Conservation (phyloP, 441 rosid species). For the Brassica balearica region DNA sequence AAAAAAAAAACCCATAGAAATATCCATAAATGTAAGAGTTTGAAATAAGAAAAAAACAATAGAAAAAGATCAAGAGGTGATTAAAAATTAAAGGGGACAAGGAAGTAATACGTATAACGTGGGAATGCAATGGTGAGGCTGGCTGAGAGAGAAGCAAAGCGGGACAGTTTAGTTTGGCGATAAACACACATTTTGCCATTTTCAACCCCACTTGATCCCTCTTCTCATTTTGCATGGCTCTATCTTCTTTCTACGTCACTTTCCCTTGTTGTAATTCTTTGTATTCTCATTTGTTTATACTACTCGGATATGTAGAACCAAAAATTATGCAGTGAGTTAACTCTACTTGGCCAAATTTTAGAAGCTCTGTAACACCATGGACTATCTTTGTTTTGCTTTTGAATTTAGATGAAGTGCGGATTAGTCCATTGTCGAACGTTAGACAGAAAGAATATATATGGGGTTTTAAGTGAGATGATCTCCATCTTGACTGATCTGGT, state of each 20-base stretch:
- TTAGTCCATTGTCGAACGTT: neutral
- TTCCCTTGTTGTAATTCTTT: slow-evolving; percentile 32
- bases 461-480: neutral
- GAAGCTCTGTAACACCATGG: slow-evolving; percentile 24
- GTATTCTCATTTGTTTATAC: slow-evolving; percentile 26
- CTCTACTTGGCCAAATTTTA: slow-evolving; percentile 27
- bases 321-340: slow-evolving; percentile 26
- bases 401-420: neutral
- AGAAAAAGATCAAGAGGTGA: slow-evolving; percentile 5
- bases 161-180: slow-evolving; percentile 46
- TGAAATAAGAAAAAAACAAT: slow-evolving; percentile 5
- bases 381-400: slow-evolving; percentile 3
- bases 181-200: slow-evolving; percentile 44
- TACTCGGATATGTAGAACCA: slow-evolving; percentile 26
- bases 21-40: neutral
- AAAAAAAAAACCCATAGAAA: neutral
- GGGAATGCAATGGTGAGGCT: slow-evolving; percentile 45
- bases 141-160: slow-evolving; percentile 41
- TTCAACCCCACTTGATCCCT: slow-evolving; percentile 46
- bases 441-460: neutral
- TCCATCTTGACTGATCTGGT: slow-evolving; percentile 12
- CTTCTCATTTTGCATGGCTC: slow-evolving; percentile 33
- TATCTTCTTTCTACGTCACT: slow-evolving; percentile 37
- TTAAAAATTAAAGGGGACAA: slow-evolving; percentile 29
- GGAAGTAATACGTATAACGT: slow-evolving; percentile 41